Base-by-base conservation (phyloP, 768 basidiomycete genomes). In the Pleurotus pulmonarius region DNA sequence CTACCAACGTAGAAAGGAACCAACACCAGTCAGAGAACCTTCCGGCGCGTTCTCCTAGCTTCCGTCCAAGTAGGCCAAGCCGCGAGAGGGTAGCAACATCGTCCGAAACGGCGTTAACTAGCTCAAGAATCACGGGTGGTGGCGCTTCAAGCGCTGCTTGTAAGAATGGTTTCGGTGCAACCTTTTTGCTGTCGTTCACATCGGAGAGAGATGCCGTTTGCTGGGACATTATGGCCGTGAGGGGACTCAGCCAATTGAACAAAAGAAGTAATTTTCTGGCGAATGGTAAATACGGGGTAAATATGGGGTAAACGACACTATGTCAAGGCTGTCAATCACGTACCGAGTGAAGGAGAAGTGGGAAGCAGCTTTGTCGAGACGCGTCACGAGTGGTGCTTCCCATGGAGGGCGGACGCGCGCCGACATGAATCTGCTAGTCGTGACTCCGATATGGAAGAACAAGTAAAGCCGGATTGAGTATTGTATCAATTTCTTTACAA, bases 21-120 rank as follows among this genome's bases (percentile, higher is more conserved):
- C 91, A 94, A 66, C 91, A 92, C 88, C 88, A 92, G 68, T 93
- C 84, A 1, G 91, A 83, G 64, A 92, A 83, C 9, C 83, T 80
- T 37, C 75, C 90, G 3, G 90, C 92, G 37, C 84, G 81, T 49
- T 81, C 78, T 15, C 92, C 92, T 1, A 80, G 70, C 49, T 75
- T 78, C 61, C 81, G 79, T 4, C 87, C 83, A 3, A 93, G 61
- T 8, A 94, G 70, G 1, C 91, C 92, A 25, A 93, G 70, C 58
- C 75, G 76, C 11, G 87, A 83, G 62, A 86, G 82, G n/a, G 90
- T 91, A 46, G 81, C 79, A n/a, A 90, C 67, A 70, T 94, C 92
- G 63, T 94, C 91, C 5, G 92, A 79, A 37, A 85, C 67, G 3
- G 86, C 84, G 61, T 88, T 85, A 52, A 88, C 79, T 26, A 94